A percentile compares a stretch with the other conserved stretches of the same genome.
Conservation (phyloP, 345 rosid species). For the Brassica incana region DNA sequence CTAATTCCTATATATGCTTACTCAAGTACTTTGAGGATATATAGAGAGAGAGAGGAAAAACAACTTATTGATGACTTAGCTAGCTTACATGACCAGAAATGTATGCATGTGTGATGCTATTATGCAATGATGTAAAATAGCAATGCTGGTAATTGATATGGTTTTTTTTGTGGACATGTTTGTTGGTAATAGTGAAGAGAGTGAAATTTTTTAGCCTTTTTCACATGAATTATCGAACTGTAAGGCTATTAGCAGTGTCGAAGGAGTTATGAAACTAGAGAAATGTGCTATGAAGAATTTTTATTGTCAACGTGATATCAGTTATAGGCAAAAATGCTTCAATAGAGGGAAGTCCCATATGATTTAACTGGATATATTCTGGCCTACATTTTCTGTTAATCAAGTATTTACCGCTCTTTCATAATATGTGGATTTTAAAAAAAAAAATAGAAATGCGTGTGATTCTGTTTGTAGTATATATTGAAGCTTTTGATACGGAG, state of each 20-base stretch:
- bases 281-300: background rate
- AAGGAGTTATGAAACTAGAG: background rate
- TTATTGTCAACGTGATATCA: background rate
- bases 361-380: slow-evolving; percentile 5
- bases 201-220: background rate
- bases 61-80: slow-evolving; percentile 14
- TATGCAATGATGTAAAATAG: slow-evolving; percentile 8
- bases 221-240: background rate
- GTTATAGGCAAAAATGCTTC: background rate
- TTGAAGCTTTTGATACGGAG: slow-evolving; percentile 16
- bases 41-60: background rate
- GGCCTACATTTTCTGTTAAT: slow-evolving; percentile 3
- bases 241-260: background rate
- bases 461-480: slow-evolving; percentile 13
- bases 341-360: background rate
- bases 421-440: background rate
- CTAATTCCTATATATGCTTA: slow-evolving; percentile 6
- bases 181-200: slow-evolving; percentile 11
- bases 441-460: background rate
- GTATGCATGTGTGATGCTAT: slow-evolving; percentile 9
- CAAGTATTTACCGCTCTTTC: background rate
- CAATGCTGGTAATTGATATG: slow-evolving; percentile 12
- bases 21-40: background rate
- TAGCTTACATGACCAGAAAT: slow-evolving; percentile 20
- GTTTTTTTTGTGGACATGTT: slow-evolving; percentile 4